These are phyloP conservation scores for Cystofilobasidium ferigula DNA, from an alignment of 768 basidiomycete species.

Conservation along the genomic window DNA sequence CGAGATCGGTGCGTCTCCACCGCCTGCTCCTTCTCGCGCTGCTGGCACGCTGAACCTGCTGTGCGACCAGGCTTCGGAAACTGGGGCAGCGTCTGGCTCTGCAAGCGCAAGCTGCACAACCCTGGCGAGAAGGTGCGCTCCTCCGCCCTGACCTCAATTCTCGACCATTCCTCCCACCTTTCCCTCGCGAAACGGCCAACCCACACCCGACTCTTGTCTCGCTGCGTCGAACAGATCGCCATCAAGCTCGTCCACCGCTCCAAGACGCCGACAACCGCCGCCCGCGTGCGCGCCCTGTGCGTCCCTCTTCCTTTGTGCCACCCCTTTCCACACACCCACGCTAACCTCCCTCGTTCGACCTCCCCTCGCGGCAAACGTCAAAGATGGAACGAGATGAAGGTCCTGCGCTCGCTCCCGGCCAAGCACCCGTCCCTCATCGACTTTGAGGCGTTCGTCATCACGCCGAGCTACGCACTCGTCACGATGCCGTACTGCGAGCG, in stretches of 20 bases:
- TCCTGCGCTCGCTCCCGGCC: conserved; percentile 5
- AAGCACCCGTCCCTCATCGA: conserved; percentile 78
- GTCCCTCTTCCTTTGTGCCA: conserved; percentile 32
- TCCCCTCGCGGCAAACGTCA: background rate
- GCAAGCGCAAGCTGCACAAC: conserved; percentile 12
- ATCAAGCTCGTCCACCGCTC: conserved; percentile 84
- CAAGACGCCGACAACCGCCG: conserved; percentile 70
- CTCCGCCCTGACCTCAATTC: background rate
- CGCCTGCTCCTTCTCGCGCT: background rate
- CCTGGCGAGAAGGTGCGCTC: conserved; percentile 6
- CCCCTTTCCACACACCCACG: background rate
- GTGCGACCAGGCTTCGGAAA: background rate
- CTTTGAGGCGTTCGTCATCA: conserved; percentile 89
- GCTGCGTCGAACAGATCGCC: conserved; percentile 49
- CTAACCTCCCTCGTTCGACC: background rate
- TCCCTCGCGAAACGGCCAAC: too few species aligned
- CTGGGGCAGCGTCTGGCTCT: conserved; percentile 17
- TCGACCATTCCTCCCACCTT: background rate
- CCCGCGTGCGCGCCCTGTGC: conserved; percentile 76
- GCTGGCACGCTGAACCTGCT: background rate
- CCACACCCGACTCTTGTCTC: too few species aligned
- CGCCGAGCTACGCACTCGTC: conserved; percentile 68
- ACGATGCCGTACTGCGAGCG: conserved; percentile 74
- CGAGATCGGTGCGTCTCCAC: conserved; percentile 8
- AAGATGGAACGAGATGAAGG: conserved; percentile 95